A percentile compares a stretch with the other conserved stretches of the same genome.
phyloP scores from a whole-genome alignment of 352 stramenopile species.

The Pythium dissotocum region DNA sequence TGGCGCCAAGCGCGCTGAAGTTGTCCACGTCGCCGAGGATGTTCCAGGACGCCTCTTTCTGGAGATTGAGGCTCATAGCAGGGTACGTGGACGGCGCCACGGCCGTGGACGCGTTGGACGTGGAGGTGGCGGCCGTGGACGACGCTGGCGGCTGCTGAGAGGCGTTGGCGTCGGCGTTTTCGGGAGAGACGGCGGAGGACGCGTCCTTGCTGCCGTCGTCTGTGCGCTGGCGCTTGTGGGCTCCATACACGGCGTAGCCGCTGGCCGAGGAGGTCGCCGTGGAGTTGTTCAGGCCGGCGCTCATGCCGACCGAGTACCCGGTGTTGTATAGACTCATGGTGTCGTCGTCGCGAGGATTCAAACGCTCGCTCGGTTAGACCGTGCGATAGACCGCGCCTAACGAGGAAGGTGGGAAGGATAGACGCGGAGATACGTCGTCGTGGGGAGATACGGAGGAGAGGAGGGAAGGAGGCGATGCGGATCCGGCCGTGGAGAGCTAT shows the following conservation, averaged over 20 bases:
- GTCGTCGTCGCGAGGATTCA: not conserved
- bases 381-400: not conserved
- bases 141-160: slow-evolving; percentile 14
- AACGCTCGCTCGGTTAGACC: not conserved
- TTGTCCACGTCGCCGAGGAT: slow-evolving; percentile 71
- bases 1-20: slow-evolving; percentile 60
- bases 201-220: slow-evolving; percentile 36
- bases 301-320: slow-evolving; percentile 29
- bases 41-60: slow-evolving; percentile 76
- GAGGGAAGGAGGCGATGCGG: not conserved
- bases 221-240: slow-evolving; percentile 59
- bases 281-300: slow-evolving; percentile 17
- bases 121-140: not conserved
- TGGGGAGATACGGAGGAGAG: not conserved
- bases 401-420: not conserved
- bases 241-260: slow-evolving; percentile 34
- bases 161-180: slow-evolving; percentile 28
- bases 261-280: slow-evolving; percentile 17
- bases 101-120: slow-evolving; percentile 4
- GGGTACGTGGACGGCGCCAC: slow-evolving; percentile 29
- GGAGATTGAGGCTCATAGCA: slow-evolving; percentile 54
- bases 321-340: slow-evolving; percentile 33
- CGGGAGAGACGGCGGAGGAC: not conserved
- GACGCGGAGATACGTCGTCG: not conserved
- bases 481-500: not conserved